These are phyloP conservation scores for Beauveria australis DNA, from an alignment of 2,329 filamentous ascomycete genomes.

Conservation along the genomic window DNA sequence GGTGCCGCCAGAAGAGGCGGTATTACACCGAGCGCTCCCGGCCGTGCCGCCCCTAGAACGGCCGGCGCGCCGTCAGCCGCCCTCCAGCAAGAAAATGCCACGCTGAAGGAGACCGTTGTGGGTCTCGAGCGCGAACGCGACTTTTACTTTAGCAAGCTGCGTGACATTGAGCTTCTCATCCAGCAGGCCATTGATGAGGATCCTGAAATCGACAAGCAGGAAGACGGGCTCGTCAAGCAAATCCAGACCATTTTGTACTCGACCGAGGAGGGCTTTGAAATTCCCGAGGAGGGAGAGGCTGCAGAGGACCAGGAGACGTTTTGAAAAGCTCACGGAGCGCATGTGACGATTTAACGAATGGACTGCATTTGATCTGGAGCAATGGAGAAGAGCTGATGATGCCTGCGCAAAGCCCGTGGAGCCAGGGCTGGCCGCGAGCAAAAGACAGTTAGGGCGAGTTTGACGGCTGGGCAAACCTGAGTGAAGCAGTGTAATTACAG, in stretches of 20 bases:
- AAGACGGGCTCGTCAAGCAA: slow-evolving; percentile 84
- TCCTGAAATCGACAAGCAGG: slow-evolving; percentile 87
- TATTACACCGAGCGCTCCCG: slow-evolving; percentile 52
- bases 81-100: slow-evolving; percentile 75
- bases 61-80: slow-evolving; percentile 57
- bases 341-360: slow-evolving; percentile 9
- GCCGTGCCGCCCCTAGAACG: slow-evolving; percentile 37
- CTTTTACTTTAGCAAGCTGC: slow-evolving; percentile 98
- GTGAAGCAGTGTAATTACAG: slow-evolving; percentile 8
- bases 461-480: neutral
- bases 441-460: neutral
- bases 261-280: slow-evolving; percentile 88
- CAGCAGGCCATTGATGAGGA: slow-evolving; percentile 91
- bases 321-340: slow-evolving; percentile 25
- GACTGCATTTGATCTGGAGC: slow-evolving; percentile 4
- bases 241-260: slow-evolving; percentile 97
- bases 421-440: neutral
- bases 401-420: neutral
- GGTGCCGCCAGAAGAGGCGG: slow-evolving; percentile 46
- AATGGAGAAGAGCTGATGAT: neutral
- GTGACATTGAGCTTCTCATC: slow-evolving; percentile 91
- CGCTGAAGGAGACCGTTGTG: slow-evolving; percentile 89
- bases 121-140: slow-evolving; percentile 93
- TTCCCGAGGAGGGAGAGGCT: slow-evolving; percentile 68
- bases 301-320: slow-evolving; percentile 76